Evolutionary conservation across 169 alveolate genomes (phyloP).

Genomic region (Cryptosporidium viatorum): DNA sequence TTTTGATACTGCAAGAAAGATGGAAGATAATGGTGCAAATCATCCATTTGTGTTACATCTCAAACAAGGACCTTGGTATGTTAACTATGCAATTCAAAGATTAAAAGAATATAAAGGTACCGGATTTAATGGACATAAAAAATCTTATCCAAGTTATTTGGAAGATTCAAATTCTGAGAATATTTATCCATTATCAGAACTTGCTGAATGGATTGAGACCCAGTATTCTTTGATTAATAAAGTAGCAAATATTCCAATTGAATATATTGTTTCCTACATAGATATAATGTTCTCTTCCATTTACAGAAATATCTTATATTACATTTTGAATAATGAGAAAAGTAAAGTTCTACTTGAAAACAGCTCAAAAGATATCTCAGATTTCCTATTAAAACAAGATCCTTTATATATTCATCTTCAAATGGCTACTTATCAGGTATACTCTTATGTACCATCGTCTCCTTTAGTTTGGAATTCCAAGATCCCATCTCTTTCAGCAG

Average conservation of each 20-base stretch:
- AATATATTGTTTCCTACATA: constrained; percentile 39
- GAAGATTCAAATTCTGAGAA: neutral
- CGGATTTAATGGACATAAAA: constrained; percentile 36
- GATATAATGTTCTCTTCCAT: constrained; percentile 61
- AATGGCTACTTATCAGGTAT: constrained; percentile 80
- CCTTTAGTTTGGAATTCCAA: constrained; percentile 77
- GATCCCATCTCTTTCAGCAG: constrained; percentile 89
- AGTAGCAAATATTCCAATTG: constrained; percentile 58
- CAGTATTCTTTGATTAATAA: constrained; percentile 42
- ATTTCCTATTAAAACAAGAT: constrained; percentile 29
- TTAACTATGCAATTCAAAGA: constrained; percentile 49
- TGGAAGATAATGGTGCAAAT: constrained; percentile 63
- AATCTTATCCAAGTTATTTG: neutral
- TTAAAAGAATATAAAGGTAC: constrained; percentile 48
- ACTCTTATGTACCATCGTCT: constrained; percentile 83
- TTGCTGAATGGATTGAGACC: constrained; percentile 45
- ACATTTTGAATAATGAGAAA: constrained; percentile 14
- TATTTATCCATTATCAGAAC: constrained; percentile 32
- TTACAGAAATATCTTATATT: constrained; percentile 47
- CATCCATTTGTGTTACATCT: constrained; percentile 71
- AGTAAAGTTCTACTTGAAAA: neutral
- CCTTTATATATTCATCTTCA: constrained; percentile 53
- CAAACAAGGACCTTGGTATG: constrained; percentile 73
- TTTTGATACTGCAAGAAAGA: constrained; percentile 38
- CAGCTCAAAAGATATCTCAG: constrained; percentile 9